Evolutionary conservation across 192 early-diverging fungal genomes (phyloP).

Genomic region (Podila horticola): DNA sequence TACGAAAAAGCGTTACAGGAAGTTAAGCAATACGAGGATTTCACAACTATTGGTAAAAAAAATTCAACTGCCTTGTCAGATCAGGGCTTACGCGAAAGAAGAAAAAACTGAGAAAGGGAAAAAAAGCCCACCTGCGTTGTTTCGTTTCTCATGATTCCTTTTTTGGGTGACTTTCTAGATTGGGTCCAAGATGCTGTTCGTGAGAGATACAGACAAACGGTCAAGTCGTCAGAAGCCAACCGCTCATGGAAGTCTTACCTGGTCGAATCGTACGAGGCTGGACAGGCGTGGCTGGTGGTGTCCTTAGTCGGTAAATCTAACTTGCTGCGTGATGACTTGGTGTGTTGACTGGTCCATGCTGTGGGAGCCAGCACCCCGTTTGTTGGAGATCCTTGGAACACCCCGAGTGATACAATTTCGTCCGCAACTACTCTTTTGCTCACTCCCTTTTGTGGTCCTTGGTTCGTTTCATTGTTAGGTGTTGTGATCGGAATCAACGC

Average conservation of each 20-base stretch:
- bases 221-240: slow-evolving; percentile 48
- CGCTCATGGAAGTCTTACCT: slow-evolving; percentile 63
- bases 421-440: background rate
- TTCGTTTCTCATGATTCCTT: background rate
- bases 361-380: too few relatives aligned
- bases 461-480: slow-evolving; percentile 31
- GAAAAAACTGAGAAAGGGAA: background rate
- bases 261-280: slow-evolving; percentile 70
- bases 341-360: too few relatives aligned
- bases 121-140: too few relatives aligned
- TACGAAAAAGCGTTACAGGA: slow-evolving; percentile 61
- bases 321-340: too few relatives aligned
- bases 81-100: background rate
- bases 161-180: slow-evolving; percentile 49
- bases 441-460: background rate
- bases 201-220: slow-evolving; percentile 65
- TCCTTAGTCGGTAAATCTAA: slow-evolving; percentile 71
- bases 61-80: background rate
- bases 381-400: background rate
- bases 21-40: slow-evolving; percentile 71
- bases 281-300: slow-evolving; percentile 89
- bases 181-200: slow-evolving; percentile 74
- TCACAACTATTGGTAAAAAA: slow-evolving; percentile 70
- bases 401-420: background rate
- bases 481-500: slow-evolving; percentile 84